Base-by-base conservation (phyloP, 495 filamentous ascomycete genomes). In the Xylaria curta region DNA sequence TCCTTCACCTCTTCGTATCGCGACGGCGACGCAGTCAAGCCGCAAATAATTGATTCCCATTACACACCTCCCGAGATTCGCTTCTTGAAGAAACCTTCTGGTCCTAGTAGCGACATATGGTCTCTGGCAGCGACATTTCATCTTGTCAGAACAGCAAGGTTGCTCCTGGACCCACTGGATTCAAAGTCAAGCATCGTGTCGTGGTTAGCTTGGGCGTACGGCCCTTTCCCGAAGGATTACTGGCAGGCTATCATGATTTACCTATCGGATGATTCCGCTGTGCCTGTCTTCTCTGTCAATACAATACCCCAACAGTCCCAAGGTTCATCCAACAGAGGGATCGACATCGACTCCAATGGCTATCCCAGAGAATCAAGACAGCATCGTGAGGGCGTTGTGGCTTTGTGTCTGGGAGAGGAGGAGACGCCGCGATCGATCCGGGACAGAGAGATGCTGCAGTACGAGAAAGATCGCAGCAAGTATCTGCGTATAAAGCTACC, bases 11-110 rank as follows among this genome's bases (percentile, higher is more conserved):
- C 40, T 26, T 9, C 61, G 13, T 15, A 64, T 47, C 61, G 19
- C 24, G 61, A 49, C 17, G 61, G 42, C 24, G 61, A 64, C 13
- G 26, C 31, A 9, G 47, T 49, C 10, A 15, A 49, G 42, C 40
- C 42, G 38, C 38, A 28, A 9, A 26, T 31, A 13, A 26, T 8
- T 31, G 61, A 64, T 47, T 13, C 61, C 0, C 0, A 64, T 19
- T 61, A 74, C 13, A 68, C 75, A 0, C 71, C 73, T 0, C 68
- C 75, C 4, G 33, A 40, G 3, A 38, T 73, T n/a, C 2, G 33
- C 0, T 13, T 7, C 1, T 7, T 74, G 5, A n/a, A 46, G 36
- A 0, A 54, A 0, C 6, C 13, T 0, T 31, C 40, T 21, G 69
- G 59, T 1, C 71, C 70, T 7, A 51, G 24, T 1, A 74, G 73